Evolutionary conservation across 306 rosid genomes (phyloP).

Genomic region (Lotus japonicus): DNA sequence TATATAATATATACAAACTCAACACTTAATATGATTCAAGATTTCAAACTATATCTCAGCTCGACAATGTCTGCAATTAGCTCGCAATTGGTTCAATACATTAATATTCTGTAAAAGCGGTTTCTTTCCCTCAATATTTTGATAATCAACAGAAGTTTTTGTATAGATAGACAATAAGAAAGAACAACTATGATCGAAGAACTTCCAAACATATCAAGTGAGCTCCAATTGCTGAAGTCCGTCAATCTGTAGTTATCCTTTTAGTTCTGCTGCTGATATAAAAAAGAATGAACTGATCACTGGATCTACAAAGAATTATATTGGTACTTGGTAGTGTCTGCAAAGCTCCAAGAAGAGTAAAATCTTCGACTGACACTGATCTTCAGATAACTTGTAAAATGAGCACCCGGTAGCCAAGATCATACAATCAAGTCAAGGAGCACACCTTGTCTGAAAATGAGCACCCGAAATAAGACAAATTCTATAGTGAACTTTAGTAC

Average conservation of each 20-base stretch:
- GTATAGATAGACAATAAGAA: constrained; percentile 16
- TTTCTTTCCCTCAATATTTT: not conserved
- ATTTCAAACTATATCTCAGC: not conserved
- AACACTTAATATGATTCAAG: too few relatives aligned
- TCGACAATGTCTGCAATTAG: not conserved
- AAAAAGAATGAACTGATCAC: constrained; percentile 27
- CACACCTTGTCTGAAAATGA: constrained; percentile 79
- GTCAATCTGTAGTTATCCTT: not conserved
- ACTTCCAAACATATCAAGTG: not conserved
- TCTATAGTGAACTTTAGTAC: not conserved
- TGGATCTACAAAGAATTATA: constrained; percentile 6
- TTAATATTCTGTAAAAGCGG: not conserved
- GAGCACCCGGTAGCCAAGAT: not conserved
- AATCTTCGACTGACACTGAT: constrained; percentile 19
- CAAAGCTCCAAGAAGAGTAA: not conserved
- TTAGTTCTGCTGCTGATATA: constrained; percentile 5
- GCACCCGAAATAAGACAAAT: constrained; percentile 17
- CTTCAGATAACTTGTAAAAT: not conserved
- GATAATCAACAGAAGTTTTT: not conserved
- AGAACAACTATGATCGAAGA: not conserved
- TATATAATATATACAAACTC: too few relatives aligned
- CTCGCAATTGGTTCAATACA: not conserved
- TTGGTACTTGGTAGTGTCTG: not conserved
- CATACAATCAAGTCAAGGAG: constrained; percentile 54
- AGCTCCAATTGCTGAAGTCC: constrained; percentile 14